phyloP scores from a whole-genome alignment of 73 alveolate species.

The Stentor coeruleus region DNA sequence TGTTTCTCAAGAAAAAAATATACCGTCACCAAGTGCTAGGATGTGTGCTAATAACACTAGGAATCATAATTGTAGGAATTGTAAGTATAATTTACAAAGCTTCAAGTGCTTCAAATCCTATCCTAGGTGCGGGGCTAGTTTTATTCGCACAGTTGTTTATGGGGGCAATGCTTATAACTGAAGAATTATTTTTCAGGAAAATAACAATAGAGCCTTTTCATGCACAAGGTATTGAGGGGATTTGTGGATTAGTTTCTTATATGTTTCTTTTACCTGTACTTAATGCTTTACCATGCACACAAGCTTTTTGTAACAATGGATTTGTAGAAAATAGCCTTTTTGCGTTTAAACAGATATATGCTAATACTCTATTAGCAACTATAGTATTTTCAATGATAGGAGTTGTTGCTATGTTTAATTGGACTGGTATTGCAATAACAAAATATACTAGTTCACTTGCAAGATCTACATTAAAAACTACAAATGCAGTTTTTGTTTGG shows the following conservation, averaged over 20 bases:
- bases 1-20: slow-evolving; percentile 55
- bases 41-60: slow-evolving; percentile 41
- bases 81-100: not conserved
- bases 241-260: slow-evolving; percentile 18
- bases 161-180: not conserved
- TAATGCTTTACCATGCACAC: slow-evolving; percentile 35
- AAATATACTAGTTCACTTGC: slow-evolving; percentile 71
- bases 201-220: not conserved
- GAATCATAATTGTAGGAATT: slow-evolving; percentile 57
- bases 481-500: slow-evolving; percentile 68
- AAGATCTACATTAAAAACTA: slow-evolving; percentile 83
- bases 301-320: slow-evolving; percentile 36
- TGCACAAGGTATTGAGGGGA: slow-evolving; percentile 12
- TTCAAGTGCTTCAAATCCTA: not conserved
- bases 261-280: slow-evolving; percentile 35
- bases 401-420: slow-evolving; percentile 74
- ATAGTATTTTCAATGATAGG: slow-evolving; percentile 40
- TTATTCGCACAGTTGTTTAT: not conserved
- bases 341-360: slow-evolving; percentile 55
- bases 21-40: slow-evolving; percentile 59
- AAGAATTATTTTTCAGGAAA: not conserved
- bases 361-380: slow-evolving; percentile 36
- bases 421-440: slow-evolving; percentile 74
- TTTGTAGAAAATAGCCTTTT: slow-evolving; percentile 52
- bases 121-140: not conserved